Evolutionary conservation across 331 rosid genomes (phyloP).

Genomic region (Spiraea crenata): DNA sequence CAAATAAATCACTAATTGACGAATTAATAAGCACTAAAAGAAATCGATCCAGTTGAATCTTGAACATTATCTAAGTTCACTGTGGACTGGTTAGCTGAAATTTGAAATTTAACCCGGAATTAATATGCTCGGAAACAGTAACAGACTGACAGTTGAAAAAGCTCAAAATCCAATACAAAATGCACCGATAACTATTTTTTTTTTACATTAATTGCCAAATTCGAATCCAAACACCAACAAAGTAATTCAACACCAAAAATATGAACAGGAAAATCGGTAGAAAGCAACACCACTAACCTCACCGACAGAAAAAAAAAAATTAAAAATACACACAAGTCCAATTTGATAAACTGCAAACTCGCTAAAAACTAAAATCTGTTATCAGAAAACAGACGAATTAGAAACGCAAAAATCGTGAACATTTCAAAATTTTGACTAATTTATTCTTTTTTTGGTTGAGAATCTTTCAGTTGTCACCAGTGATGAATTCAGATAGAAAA

Average conservation of each 20-base stretch:
- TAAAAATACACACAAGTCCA: background rate
- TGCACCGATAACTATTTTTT: background rate
- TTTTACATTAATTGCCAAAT: background rate
- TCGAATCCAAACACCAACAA: background rate
- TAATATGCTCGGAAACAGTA: background rate
- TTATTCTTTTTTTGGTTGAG: background rate
- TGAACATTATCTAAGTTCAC: slow-evolving; percentile 6
- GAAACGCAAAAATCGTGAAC: background rate
- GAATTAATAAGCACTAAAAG: background rate
- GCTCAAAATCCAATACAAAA: background rate
- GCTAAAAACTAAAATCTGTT: background rate
- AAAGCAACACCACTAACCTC: slow-evolving; percentile 20
- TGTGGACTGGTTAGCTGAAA: background rate
- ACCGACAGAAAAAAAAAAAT: slow-evolving; percentile 37
- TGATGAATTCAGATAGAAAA: background rate
- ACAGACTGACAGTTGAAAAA: slow-evolving; percentile 10
- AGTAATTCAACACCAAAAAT: background rate
- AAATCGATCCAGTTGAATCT: slow-evolving; percentile 39
- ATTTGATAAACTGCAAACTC: background rate
- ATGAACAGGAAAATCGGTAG: slow-evolving; percentile 12
- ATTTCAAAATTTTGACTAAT: background rate
- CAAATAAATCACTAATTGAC: slow-evolving; percentile 2
- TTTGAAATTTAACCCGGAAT: background rate
- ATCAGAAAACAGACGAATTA: slow-evolving; percentile 10
- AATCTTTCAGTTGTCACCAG: slow-evolving; percentile 8